phyloP scores from a whole-genome alignment of 441 rosid genomes.

The Mallotus repandus region DNA sequence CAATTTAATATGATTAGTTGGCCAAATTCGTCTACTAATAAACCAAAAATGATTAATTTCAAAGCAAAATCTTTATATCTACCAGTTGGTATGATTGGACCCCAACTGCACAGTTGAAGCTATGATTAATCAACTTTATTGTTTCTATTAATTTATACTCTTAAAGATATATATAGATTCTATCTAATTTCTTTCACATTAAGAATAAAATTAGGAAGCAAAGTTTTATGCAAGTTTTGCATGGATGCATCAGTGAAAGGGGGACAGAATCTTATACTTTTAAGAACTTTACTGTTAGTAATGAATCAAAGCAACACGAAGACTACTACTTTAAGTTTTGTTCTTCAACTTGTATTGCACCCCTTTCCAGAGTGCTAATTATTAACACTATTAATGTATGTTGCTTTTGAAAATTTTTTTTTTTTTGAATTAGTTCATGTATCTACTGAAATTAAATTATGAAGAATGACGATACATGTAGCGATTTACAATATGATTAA shows the following conservation, averaged over 20 bases:
- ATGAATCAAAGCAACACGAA: neutral
- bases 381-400: too few species aligned
- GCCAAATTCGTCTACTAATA: slow-evolving; percentile 19
- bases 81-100: slow-evolving; percentile 21
- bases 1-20: slow-evolving; percentile 15
- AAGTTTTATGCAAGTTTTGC: neutral
- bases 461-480: too few species aligned
- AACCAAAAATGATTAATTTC: slow-evolving; percentile 15
- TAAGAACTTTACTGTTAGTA: neutral
- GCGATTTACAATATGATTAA: too few species aligned
- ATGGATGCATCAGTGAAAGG: slow-evolving; percentile 11
- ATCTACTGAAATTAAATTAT: too few species aligned
- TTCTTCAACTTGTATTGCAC: neutral
- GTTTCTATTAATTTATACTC: too few species aligned
- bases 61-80: neutral
- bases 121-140: slow-evolving; percentile 5
- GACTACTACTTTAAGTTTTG: neutral
- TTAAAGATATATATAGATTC: too few species aligned
- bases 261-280: neutral
- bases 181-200: neutral
- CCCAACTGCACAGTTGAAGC: neutral
- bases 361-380: too few species aligned
- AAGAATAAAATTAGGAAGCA: neutral
- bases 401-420: too few species aligned
- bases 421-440: too few species aligned